Percentiles rank a stretch among this genome's conserved stretches.
phyloP scores from a whole-genome alignment of 768 basidiomycete genomes.

The Xanthoconium purpureum region DNA sequence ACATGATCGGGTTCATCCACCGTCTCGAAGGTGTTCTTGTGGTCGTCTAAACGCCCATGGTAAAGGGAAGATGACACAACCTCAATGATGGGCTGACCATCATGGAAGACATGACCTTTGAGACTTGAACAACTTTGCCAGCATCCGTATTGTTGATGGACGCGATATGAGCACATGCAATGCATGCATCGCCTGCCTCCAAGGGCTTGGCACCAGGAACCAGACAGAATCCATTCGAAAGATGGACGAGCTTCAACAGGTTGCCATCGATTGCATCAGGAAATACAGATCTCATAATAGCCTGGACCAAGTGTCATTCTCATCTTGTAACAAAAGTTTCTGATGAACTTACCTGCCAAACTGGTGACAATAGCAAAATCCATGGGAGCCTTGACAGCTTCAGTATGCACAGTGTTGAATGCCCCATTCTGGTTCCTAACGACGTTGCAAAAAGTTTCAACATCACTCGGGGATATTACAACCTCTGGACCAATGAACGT shows the following conservation, averaged over 20 bases:
- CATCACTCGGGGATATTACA: conserved; percentile 66
- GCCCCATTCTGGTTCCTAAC: conserved; percentile 91
- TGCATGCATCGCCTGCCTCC: conserved; percentile 84
- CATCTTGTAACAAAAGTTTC: background rate
- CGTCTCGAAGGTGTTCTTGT: too few species aligned
- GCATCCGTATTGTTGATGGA: conserved; percentile 88
- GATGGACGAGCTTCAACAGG: conserved; percentile 91
- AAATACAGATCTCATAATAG: conserved; percentile 99
- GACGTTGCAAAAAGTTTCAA: conserved; percentile 89
- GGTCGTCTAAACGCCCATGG: too few species aligned
- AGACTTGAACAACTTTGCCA: conserved; percentile 91
- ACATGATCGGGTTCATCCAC: conserved; percentile 84
- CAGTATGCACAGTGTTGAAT: conserved; percentile 76
- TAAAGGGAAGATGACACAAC: too few species aligned
- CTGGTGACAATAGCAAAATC: conserved; percentile 98
- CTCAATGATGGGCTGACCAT: conserved; percentile 81
- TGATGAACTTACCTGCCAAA: conserved; percentile 88
- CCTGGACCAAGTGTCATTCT: conserved; percentile 43
- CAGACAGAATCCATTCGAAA: conserved; percentile 95
- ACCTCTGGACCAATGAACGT: conserved; percentile 87
- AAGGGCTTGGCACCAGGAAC: conserved; percentile 75
- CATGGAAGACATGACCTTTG: conserved; percentile 79
- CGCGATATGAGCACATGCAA: conserved; percentile 81
- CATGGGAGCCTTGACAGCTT: conserved; percentile 84
- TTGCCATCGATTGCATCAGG: conserved; percentile 90